Conservation (phyloP, 2,329 filamentous ascomycete genomes). For the Nemania sp. region DNA sequence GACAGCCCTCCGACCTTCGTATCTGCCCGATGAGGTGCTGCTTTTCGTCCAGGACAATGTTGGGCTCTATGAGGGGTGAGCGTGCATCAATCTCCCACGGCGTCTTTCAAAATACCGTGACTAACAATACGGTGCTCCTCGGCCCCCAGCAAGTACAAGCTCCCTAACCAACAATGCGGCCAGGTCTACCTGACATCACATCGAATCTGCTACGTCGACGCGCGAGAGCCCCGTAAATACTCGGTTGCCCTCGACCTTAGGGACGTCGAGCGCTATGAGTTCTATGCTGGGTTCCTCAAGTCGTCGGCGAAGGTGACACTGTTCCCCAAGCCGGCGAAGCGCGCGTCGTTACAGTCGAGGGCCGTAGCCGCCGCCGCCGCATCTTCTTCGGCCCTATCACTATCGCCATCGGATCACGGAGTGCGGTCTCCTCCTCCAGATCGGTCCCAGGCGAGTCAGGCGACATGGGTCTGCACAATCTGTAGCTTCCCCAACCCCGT, state of each 20-base stretch:
- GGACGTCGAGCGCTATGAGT: conserved; percentile 87
- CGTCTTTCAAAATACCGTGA: not conserved
- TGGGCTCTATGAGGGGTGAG: conserved; percentile 94
- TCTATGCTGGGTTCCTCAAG: conserved; percentile 91
- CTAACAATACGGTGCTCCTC: conserved; percentile 22
- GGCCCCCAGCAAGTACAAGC: conserved; percentile 84
- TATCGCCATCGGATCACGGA: conserved; percentile 34
- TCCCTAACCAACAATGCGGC: conserved; percentile 90
- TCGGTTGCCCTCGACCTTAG: conserved; percentile 87
- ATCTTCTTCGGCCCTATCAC: conserved; percentile 43
- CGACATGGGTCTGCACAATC: conserved; percentile 95
- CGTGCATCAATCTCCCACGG: conserved; percentile 27
- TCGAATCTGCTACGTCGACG: conserved; percentile 92
- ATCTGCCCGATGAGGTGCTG: conserved; percentile 90
- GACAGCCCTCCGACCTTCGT: conserved; percentile 89
- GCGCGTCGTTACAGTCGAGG: conserved; percentile 61
- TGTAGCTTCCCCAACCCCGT: conserved; percentile 94
- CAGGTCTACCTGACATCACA: conserved; percentile 97
- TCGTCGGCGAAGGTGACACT: conserved; percentile 93
- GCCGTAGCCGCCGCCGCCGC: conserved; percentile 52
- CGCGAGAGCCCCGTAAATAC: conserved; percentile 79
- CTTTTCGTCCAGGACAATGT: conserved; percentile 98
- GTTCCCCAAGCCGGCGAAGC: conserved; percentile 77
- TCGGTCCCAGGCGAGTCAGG: conserved; percentile 58
- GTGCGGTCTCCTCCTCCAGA: conserved; percentile 51